Evolutionary conservation across 2,329 filamentous ascomycete genomes (phyloP).

Genomic region (Trichoderma asperellum): DNA sequence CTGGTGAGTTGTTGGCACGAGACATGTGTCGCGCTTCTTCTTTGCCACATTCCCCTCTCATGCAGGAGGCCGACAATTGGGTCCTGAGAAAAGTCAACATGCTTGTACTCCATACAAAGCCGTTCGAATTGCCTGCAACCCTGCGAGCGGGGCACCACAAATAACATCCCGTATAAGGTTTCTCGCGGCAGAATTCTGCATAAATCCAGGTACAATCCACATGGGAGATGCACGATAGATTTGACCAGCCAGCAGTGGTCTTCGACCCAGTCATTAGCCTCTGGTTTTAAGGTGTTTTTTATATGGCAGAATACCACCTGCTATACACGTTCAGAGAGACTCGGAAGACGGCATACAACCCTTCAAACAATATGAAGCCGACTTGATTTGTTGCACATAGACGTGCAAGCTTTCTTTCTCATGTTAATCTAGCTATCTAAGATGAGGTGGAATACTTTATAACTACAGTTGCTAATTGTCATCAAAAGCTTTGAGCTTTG

Average conservation of each 20-base stretch:
- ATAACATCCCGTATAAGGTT: background rate
- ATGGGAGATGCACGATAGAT: background rate
- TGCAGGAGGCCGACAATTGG: slow-evolving; percentile 12
- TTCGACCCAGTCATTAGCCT: background rate
- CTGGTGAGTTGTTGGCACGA: background rate
- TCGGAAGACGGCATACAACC: no score
- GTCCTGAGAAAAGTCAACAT: background rate
- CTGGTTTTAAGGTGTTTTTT: background rate
- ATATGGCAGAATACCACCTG: no score
- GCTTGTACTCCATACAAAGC: background rate
- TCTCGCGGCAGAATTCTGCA: background rate
- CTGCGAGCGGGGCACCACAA: background rate
- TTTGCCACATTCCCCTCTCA: slow-evolving; percentile 10
- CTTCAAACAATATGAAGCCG: no score
- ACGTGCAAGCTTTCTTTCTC: background rate
- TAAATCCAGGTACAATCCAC: background rate
- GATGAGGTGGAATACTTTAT: no score
- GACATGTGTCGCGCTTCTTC: background rate
- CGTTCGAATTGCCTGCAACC: background rate
- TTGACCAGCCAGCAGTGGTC: background rate
- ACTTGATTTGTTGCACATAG: no score
- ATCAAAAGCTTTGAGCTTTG: no score
- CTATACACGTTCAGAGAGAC: background rate
- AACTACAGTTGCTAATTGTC: no score
- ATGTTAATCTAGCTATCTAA: background rate